A percentile compares a stretch with the other conserved stretches of the same genome.
Evolutionary conservation across 1,284 basidiomycete genomes (phyloP).

Genomic region (Cystobasidium slooffiae): DNA sequence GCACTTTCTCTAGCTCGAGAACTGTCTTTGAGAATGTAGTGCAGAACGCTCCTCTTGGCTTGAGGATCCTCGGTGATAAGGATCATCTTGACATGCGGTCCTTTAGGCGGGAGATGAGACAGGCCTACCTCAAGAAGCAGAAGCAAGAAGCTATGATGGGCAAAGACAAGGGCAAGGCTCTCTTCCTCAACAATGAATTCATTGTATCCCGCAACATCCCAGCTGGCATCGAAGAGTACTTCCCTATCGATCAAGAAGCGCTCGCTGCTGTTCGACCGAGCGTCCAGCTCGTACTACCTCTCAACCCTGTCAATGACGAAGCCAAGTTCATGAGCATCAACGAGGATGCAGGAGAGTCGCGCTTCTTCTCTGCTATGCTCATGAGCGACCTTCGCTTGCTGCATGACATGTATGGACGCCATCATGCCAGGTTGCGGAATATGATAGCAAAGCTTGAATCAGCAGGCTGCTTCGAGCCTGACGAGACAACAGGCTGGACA

Average conservation of each 20-base stretch:
- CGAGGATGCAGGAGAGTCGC: slow-evolving; percentile 28
- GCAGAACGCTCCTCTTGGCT: slow-evolving; percentile 49
- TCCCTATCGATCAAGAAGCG: slow-evolving; percentile 17
- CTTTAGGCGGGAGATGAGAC: slow-evolving; percentile 39
- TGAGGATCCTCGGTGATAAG: slow-evolving; percentile 48
- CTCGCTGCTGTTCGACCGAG: slow-evolving; percentile 16
- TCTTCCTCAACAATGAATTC: slow-evolving; percentile 4
- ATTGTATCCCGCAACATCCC: not conserved
- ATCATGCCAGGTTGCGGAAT: slow-evolving; percentile 32
- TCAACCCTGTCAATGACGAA: slow-evolving; percentile 30
- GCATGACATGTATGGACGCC: slow-evolving; percentile 34
- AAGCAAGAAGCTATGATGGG: slow-evolving; percentile 34
- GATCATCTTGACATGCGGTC: slow-evolving; percentile 31
- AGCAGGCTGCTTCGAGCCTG: slow-evolving; percentile 37
- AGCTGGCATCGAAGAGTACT: slow-evolving; percentile 32
- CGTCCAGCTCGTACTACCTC: slow-evolving; percentile 35
- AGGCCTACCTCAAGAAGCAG: slow-evolving; percentile 20
- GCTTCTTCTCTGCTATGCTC: slow-evolving; percentile 40
- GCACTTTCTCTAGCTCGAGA: slow-evolving; percentile 47
- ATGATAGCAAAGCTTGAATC: slow-evolving; percentile 21
- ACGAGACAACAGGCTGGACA: not conserved
- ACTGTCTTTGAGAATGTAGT: slow-evolving; percentile 49
- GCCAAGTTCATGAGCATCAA: slow-evolving; percentile 29
- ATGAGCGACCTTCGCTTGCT: slow-evolving; percentile 42
- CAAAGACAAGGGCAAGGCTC: slow-evolving; percentile 18